Evolutionary conservation across 352 stramenopile species (phyloP).

Genomic region (Phytophthora boehmeriae): DNA sequence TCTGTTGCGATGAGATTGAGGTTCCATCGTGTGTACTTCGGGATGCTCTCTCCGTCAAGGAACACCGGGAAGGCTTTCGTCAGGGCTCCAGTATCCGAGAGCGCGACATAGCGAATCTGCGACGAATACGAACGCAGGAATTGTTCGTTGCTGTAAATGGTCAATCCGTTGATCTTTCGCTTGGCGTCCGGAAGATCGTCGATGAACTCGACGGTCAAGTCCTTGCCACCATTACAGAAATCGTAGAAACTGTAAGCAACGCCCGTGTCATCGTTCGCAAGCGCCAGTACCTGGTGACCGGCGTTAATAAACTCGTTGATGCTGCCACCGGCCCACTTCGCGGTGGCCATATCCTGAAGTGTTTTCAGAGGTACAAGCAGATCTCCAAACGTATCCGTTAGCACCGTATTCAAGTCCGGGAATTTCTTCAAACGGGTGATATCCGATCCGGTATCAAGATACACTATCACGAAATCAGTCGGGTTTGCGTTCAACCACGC

Average conservation of each 20-base stretch:
- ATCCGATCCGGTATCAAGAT: slow-evolving; percentile 58
- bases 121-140: slow-evolving; percentile 57
- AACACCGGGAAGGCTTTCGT: slow-evolving; percentile 34
- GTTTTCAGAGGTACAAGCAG: slow-evolving; percentile 42
- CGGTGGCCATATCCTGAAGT: slow-evolving; percentile 40
- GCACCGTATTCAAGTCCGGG: slow-evolving; percentile 40
- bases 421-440: slow-evolving; percentile 42
- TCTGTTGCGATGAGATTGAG: slow-evolving; percentile 62
- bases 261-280: slow-evolving; percentile 49
- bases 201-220: slow-evolving; percentile 47
- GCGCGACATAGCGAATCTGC: slow-evolving; percentile 57
- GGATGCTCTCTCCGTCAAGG: slow-evolving; percentile 44
- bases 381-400: slow-evolving; percentile 55
- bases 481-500: slow-evolving; percentile 55
- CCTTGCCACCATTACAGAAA: slow-evolving; percentile 44
- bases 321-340: slow-evolving; percentile 41
- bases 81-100: slow-evolving; percentile 33
- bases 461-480: slow-evolving; percentile 59
- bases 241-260: slow-evolving; percentile 41
- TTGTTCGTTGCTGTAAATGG: slow-evolving; percentile 57
- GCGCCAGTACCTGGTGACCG: slow-evolving; percentile 45
- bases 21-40: slow-evolving; percentile 63
- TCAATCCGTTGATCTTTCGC: slow-evolving; percentile 42
- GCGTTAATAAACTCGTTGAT: slow-evolving; percentile 49
- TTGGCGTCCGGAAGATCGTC: slow-evolving; percentile 40